Evolutionary conservation across 129 eudicot genomes (phyloP), one percentile per base, ranked within the genome.

Genomic region (Oenanthe sinensis): DNA sequence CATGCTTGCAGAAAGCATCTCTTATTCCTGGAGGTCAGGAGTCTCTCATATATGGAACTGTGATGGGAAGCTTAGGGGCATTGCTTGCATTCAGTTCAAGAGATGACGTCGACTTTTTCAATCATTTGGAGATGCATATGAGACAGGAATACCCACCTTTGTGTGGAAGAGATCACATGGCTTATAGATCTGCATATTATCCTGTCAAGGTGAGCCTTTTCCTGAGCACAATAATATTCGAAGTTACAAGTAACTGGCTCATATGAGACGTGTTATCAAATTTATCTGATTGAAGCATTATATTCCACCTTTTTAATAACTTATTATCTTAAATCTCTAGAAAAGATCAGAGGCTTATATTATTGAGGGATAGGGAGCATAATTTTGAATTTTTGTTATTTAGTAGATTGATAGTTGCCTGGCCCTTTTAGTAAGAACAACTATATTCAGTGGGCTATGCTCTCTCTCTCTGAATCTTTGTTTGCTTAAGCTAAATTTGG

Each of bases 131-230:
- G 90, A 96, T 96, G 99, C 99, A 96, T 81, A 44, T 96, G 93
- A 85, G 99, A 74, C 99, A 96, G 88, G 99, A 96, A 77, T 85
- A 90, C 85, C 99, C 99, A 74, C 99, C 99, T 65, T 81, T 96
- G 83, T 96, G 99, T 82, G 97, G 99, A 79, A 90, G 99, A 82
- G 99, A 96, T 67, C 99, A 96, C 79, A 92, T 96, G 99, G 97
- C 99, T 13, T 96, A 85, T 65, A 85, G 99, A 86, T 96, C 99
- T 82, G 83, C 99, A 42, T 96, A 96, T 81, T 96, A 90, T 80
- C 99, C 99, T 60, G 97, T 96, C 40, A 96, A 96, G 99, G 99
- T 96, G 75, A 81, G 76, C 78, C 24, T 46, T 42, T 30, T 39
- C 43, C 26, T 40, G 39, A 71, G 46, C 15, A 68, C 62, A 37